Conservation (phyloP, 2,329 filamentous ascomycete species). For the Cercospora beticola region DNA sequence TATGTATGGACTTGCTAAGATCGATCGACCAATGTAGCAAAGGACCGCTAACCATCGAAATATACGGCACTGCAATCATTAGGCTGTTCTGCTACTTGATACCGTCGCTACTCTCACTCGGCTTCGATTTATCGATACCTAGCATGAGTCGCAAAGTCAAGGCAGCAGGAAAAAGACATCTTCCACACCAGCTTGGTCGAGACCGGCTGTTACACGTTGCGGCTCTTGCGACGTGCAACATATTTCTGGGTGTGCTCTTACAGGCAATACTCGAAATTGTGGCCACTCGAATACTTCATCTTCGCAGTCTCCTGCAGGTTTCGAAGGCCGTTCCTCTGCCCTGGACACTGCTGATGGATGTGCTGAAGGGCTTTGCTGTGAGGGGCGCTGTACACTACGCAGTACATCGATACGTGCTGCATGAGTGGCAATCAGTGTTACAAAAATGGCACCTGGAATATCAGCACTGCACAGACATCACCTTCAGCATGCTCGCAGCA, state of each 20-base stretch:
- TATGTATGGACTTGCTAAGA: background rate
- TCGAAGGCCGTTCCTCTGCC: conserved; percentile 58
- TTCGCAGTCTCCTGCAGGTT: conserved; percentile 58
- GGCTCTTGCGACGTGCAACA: conserved; percentile 56
- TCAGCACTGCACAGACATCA: conserved; percentile 59
- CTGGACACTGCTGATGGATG: conserved; percentile 58
- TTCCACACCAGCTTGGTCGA: conserved; percentile 47
- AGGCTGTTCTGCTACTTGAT: conserved; percentile 69
- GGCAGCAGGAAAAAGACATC: conserved; percentile 56
- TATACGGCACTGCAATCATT: conserved; percentile 67
- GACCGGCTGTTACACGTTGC: conserved; percentile 52
- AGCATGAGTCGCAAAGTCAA: conserved; percentile 69
- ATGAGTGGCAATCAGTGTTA: conserved; percentile 45
- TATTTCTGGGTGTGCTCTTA: conserved; percentile 53
- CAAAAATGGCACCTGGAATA: conserved; percentile 50
- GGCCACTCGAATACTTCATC: conserved; percentile 53
- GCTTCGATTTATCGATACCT: conserved; percentile 70
- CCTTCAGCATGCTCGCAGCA: conserved; percentile 63
- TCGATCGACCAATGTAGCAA: conserved; percentile 52
- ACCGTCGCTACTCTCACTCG: conserved; percentile 69
- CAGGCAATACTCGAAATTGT: conserved; percentile 58
- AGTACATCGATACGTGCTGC: conserved; percentile 67
- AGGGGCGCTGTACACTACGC: conserved; percentile 69
- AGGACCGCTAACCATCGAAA: conserved; percentile 70
- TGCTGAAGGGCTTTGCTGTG: conserved; percentile 54